Evolutionary conservation across 768 basidiomycete species (phyloP), one percentile per base, ranked within the genome.

Genomic region (Lepiota subincarnata): DNA sequence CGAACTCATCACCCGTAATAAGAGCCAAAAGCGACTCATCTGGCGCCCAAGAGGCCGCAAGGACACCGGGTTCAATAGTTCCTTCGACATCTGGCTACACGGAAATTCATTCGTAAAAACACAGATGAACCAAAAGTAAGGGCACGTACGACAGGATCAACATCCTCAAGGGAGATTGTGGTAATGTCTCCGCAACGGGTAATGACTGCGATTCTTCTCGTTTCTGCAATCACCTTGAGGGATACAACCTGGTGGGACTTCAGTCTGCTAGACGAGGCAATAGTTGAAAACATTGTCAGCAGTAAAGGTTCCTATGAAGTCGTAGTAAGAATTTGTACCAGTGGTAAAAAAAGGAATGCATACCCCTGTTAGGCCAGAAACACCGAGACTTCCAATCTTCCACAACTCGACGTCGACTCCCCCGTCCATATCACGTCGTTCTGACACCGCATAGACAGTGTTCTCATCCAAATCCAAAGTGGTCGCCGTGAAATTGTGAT

Each of bases 1-100:
- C 20, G 38, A 5, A 10, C 11, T 24, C 55, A 73, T 43, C 55
- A 86, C 93, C 89, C 40, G 92, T 97, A 5, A 89, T 75, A 18
- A 98, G 73, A 1, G 82, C 82, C 11, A 99, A 73, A n/a, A 91
- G 70, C 6, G 90, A 84, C 51, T 96, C 91, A 66, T 99, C 97
- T 3, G 96, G 92, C 57, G 86, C 86, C 95, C 96, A 98, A 11
- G 80, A 74, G 10, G 91, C 94, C 0, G 87, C 84, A 26, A 82
- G 68, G 46, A 99, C 86, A 0, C 91, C 93, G 10, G 83, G 75
- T 51, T 97, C 95, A 6, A 98, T 82, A 0, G 86, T 84, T 13
- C 96, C 96, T 50, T 95, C 86, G 12, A 92, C 79, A 59, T 95
- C 91, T 40, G 81, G 70, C 87, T 90, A 55, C 12, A 59, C 10